Base-by-base conservation (phyloP, 1,284 basidiomycete species). In the Tylopilus sp. region DNA sequence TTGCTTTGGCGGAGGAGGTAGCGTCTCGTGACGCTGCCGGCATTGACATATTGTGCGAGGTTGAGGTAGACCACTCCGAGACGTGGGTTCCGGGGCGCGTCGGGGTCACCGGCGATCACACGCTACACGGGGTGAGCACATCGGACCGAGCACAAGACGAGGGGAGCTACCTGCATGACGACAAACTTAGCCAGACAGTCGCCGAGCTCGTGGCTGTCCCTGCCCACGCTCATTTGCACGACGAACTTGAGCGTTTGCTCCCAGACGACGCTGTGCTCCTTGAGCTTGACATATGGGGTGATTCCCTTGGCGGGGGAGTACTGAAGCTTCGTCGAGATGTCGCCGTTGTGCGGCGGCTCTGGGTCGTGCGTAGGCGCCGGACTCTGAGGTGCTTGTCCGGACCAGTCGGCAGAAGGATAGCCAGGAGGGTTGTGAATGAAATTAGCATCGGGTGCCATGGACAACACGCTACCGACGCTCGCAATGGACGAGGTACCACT, bases 1-100 rank as follows among this genome's bases (percentile, higher is more conserved):
- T 86, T 87, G 63, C 84, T 88, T 56, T 89, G 77, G 45, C 79
- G 72, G 7, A 92, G 71, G 13, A 92, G 74, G 65, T 89, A 89
- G 19, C 81, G 75, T 15, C 89, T 75, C 3, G 80, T 82, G 25
- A 90, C 77, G 13, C 73, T 68, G 2, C 85, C 84, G 10, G 72
- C 69, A 42, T 77, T 76, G 9, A 82, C 85, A 57, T 90, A 91
- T 59, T 90, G 84, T 2, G 89, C 83, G 4, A 92, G 74, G 60
- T 92, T 86, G 45, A 92, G 71, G 51, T 77, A 72, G 10, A 90
- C 74, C 6, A 73, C 73, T 2, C 89, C 89, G 0, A 90, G 72
- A 2, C 79, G 74, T 1, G 81, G 81, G 45, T 82, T 79, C 13
- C 67, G 67, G 1, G 77, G 78, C 3, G 74, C 69, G 46, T 78